Percentiles rank a stretch among this genome's conserved stretches.
phyloP scores from a whole-genome alignment of 352 stramenopile species.

The Detonula confervacea region DNA sequence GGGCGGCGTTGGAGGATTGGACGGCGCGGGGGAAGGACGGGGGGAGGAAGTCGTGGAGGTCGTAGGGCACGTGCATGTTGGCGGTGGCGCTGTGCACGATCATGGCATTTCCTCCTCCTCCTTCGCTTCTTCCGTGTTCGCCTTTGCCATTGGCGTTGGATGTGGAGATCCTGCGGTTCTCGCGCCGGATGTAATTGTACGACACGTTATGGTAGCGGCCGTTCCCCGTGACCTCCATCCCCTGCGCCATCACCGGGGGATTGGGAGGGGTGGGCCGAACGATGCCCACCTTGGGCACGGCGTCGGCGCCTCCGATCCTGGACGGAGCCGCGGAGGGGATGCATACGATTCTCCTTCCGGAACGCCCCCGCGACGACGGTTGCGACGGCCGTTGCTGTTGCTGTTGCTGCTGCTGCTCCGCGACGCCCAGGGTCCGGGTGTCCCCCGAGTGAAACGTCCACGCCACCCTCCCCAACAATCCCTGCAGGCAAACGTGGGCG shows the following conservation, averaged over 20 bases:
- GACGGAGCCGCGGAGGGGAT: constrained; percentile 44
- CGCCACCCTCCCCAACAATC: constrained; percentile 40
- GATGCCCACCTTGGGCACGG: constrained; percentile 79
- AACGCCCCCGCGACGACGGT: neutral
- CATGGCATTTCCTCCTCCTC: too few relatives aligned
- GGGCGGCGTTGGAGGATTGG: constrained; percentile 50
- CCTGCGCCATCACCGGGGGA: constrained; percentile 3
- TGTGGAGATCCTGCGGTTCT: constrained; percentile 33
- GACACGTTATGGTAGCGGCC: constrained; percentile 45
- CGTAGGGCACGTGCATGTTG: too few relatives aligned
- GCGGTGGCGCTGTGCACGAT: too few relatives aligned
- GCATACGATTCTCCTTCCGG: constrained; percentile 48
- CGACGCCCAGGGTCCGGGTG: constrained; percentile 28
- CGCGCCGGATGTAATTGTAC: constrained; percentile 39
- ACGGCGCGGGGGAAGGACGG: constrained; percentile 53
- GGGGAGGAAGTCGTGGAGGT: constrained; percentile 32
- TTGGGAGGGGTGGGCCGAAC: constrained; percentile 63
- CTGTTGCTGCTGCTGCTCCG: neutral
- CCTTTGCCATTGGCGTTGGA: too few relatives aligned
- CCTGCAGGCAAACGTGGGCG: constrained; percentile 54
- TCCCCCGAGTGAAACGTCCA: constrained; percentile 59
- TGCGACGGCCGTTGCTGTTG: too few relatives aligned
- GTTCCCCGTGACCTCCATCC: constrained; percentile 56
- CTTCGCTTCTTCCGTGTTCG: too few relatives aligned
- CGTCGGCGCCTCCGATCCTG: constrained; percentile 61